Evolutionary conservation across 768 basidiomycete species (phyloP).

Genomic region (Hygrophorus russula): DNA sequence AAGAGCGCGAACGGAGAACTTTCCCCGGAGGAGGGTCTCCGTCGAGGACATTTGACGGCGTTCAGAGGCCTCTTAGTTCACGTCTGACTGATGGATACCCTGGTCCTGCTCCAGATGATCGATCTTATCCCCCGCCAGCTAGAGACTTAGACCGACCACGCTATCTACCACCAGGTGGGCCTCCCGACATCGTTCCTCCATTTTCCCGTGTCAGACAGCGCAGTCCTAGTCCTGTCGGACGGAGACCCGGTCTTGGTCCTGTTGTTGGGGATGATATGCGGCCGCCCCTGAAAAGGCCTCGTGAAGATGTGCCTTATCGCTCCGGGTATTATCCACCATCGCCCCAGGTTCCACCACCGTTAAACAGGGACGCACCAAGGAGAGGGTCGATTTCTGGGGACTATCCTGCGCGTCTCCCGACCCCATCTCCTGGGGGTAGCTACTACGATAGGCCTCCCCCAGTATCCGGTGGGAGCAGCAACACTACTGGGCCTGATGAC

Average conservation of each 20-base stretch:
- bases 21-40: not conserved
- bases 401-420: not conserved
- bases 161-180: conserved; percentile 12
- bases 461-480: conserved; percentile 8
- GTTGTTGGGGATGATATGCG: conserved; percentile 24
- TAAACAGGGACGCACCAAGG: not conserved
- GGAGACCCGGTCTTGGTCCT: conserved; percentile 20
- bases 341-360: conserved; percentile 11
- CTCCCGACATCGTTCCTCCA: conserved; percentile 11
- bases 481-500: conserved; percentile 17
- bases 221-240: conserved; percentile 29
- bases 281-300: conserved; percentile 32
- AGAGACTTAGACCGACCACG: conserved; percentile 21
- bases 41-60: conserved; percentile 4
- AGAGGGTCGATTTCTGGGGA: not conserved
- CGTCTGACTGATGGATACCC: conserved; percentile 7
- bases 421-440: conserved; percentile 17
- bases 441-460: conserved; percentile 21
- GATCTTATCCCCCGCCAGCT: conserved; percentile 13
- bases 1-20: conserved; percentile 26
- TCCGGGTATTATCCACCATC: conserved; percentile 22
- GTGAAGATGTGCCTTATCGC: conserved; percentile 27
- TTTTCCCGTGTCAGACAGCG: conserved; percentile 33
- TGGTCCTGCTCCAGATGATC: conserved; percentile 10
- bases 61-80: conserved; percentile 4